These are phyloP conservation scores for Sclerotinia sclerotiorum DNA, from an alignment of 2,329 filamentous ascomycete species.

Conservation along the genomic window DNA sequence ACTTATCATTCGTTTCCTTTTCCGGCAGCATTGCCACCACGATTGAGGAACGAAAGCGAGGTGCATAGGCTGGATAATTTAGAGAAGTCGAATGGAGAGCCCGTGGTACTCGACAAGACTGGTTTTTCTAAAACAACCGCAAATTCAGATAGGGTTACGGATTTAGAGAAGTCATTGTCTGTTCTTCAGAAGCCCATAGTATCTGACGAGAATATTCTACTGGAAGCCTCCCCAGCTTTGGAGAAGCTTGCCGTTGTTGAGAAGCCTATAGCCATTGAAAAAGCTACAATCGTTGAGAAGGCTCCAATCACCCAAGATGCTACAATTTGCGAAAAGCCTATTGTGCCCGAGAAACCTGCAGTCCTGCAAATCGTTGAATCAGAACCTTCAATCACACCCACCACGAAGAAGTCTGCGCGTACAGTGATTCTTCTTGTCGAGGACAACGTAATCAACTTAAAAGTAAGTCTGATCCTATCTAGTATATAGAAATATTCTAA, in stretches of 20 bases:
- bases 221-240: not conserved
- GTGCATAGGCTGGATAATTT: not conserved
- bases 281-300: not conserved
- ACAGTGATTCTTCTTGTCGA: slow-evolving; percentile 42
- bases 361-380: not conserved
- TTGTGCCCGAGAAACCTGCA: not conserved
- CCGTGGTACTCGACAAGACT: too few species aligned
- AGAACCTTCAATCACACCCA: not conserved
- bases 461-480: slow-evolving; percentile 21
- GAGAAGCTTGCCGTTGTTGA: not conserved
- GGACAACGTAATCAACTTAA: slow-evolving; percentile 44
- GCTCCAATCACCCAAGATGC: too few species aligned
- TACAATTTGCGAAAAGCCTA: not conserved
- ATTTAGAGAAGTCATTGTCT: not conserved
- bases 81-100: too few species aligned
- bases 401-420: not conserved
- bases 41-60: not conserved
- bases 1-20: slow-evolving; percentile 4
- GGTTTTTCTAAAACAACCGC: not conserved
- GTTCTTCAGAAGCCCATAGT: not conserved
- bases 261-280: not conserved
- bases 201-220: accelerated
- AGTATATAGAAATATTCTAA: not conserved
- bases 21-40: not conserved
- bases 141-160: not conserved